A percentile compares a stretch with the other conserved stretches of the same genome.
phyloP scores from a whole-genome alignment of 139 green algal species.

The Micromonas commoda region DNA sequence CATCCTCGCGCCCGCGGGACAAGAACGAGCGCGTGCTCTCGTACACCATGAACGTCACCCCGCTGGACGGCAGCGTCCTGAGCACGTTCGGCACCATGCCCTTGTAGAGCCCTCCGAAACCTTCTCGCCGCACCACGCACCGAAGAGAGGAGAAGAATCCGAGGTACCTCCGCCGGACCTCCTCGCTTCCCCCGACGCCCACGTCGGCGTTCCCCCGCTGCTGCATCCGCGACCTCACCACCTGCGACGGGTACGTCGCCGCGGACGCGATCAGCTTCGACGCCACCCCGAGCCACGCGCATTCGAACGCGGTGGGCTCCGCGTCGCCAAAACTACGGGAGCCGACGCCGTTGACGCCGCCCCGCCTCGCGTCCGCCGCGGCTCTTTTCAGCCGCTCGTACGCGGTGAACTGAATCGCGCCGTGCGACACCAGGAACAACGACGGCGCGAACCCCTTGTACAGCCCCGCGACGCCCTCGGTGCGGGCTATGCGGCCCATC shows the following conservation, averaged over 20 bases:
- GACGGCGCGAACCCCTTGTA: conserved; percentile 26
- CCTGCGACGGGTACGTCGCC: conserved; percentile 84
- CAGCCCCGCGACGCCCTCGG: conserved; percentile 21
- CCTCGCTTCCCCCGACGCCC: conserved; percentile 9
- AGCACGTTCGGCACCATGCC: conserved; percentile 66
- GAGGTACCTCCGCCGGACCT: neutral
- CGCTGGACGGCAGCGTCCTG: conserved; percentile 61
- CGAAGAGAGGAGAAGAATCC: conserved; percentile 28
- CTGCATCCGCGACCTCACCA: conserved; percentile 77
- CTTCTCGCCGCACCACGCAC: conserved; percentile 48
- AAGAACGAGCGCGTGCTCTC: conserved; percentile 38
- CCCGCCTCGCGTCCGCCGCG: neutral
- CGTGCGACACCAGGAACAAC: conserved; percentile 56
- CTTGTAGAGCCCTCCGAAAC: conserved; percentile 61
- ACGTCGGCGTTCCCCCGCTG: conserved; percentile 50
- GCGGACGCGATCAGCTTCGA: conserved; percentile 82
- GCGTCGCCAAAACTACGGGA: no score
- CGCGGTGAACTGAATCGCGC: conserved; percentile 89
- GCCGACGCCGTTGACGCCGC: no score
- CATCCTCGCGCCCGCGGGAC: no score
- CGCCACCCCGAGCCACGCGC: conserved; percentile 24
- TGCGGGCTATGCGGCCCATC: conserved; percentile 52
- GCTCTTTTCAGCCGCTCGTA: conserved; percentile 86
- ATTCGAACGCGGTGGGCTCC: neutral
- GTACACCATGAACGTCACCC: conserved; percentile 72